These are phyloP conservation scores for Colletotrichum sansevieriae DNA, from an alignment of 2,329 filamentous ascomycete species.

Conservation along the genomic window DNA sequence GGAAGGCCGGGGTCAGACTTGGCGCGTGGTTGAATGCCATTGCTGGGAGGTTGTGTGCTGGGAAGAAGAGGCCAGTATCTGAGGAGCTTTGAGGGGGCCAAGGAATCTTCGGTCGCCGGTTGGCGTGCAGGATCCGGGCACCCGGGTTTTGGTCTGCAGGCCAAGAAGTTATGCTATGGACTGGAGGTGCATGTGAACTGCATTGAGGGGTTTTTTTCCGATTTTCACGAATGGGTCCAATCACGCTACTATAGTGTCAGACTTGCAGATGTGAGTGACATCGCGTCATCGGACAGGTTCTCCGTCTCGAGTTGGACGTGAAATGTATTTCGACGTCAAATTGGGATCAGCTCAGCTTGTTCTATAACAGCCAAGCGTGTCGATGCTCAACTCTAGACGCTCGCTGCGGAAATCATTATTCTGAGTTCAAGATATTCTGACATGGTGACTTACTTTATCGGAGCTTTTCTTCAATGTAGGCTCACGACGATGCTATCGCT, in stretches of 20 bases:
- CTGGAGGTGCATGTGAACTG: constrained; percentile 7
- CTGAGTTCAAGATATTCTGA: not conserved
- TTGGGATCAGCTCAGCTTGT: too few relatives aligned
- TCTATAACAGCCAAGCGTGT: constrained; percentile 1
- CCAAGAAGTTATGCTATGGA: constrained; percentile 2
- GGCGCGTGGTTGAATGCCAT: constrained; percentile 40
- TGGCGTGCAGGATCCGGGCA: not conserved
- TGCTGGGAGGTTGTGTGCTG: constrained; percentile 19
- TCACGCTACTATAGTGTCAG: not conserved
- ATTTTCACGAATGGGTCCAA: not conserved
- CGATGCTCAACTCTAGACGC: not conserved
- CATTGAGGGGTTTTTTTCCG: not conserved
- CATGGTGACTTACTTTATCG: constrained; percentile 8
- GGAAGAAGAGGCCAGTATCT: not conserved
- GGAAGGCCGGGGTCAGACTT: constrained; percentile 34
- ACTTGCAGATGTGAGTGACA: not conserved
- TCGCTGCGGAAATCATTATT: not conserved
- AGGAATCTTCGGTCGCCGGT: constrained; percentile 8
- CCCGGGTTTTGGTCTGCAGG: not conserved
- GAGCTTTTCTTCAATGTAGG: not conserved
- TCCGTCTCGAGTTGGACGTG: not conserved
- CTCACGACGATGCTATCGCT: constrained; percentile 14
- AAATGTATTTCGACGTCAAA: too few relatives aligned
- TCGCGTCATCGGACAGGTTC: constrained; percentile 1
- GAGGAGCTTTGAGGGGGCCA: constrained; percentile 28